Percentiles rank a stretch among this genome's conserved stretches.
Evolutionary conservation across 2,329 filamentous ascomycete genomes (phyloP).

Genomic region (Fusarium odoratissimum): DNA sequence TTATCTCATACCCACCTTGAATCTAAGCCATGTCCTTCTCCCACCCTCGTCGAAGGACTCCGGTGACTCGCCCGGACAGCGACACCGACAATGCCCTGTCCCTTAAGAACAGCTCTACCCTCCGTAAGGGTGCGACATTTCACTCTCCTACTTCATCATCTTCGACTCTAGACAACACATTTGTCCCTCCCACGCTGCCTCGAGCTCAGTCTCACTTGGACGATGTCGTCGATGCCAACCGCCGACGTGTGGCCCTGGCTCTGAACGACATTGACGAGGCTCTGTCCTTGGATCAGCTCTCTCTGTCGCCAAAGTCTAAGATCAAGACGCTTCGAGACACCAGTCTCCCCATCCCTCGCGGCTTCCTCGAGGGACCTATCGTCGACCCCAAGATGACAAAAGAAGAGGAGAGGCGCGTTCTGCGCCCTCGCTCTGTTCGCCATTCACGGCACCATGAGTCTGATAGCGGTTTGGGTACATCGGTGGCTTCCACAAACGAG

Average conservation of each 20-base stretch:
- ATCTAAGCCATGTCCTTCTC: slow-evolving; percentile 62
- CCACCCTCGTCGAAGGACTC: slow-evolving; percentile 61
- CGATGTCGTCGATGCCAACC: slow-evolving; percentile 76
- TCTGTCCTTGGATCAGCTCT: slow-evolving; percentile 58
- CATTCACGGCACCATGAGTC: slow-evolving; percentile 76
- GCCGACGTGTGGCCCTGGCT: slow-evolving; percentile 75
- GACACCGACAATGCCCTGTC: slow-evolving; percentile 49
- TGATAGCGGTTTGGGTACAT: slow-evolving; percentile 90
- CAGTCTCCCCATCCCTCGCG: slow-evolving; percentile 69
- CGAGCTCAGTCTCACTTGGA: slow-evolving; percentile 78
- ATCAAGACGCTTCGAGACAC: slow-evolving; percentile 61
- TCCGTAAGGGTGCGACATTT: slow-evolving; percentile 79
- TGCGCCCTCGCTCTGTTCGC: slow-evolving; percentile 67
- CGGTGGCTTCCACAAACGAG: slow-evolving; percentile 72
- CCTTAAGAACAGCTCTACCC: slow-evolving; percentile 56
- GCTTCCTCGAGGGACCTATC: slow-evolving; percentile 68
- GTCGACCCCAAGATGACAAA: slow-evolving; percentile 61
- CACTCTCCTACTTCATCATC: slow-evolving; percentile 63
- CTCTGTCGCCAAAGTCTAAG: slow-evolving; percentile 52
- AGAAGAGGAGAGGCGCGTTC: slow-evolving; percentile 60
- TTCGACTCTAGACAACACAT: slow-evolving; percentile 53
- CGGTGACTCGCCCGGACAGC: slow-evolving; percentile 54
- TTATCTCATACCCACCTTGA: slow-evolving; percentile 44
- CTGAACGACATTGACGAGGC: slow-evolving; percentile 74
- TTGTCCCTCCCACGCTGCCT: slow-evolving; percentile 66